Percentiles rank a stretch among this genome's conserved stretches.
phyloP scores from a whole-genome alignment of 306 rosid species.

The Corylus avellana region DNA sequence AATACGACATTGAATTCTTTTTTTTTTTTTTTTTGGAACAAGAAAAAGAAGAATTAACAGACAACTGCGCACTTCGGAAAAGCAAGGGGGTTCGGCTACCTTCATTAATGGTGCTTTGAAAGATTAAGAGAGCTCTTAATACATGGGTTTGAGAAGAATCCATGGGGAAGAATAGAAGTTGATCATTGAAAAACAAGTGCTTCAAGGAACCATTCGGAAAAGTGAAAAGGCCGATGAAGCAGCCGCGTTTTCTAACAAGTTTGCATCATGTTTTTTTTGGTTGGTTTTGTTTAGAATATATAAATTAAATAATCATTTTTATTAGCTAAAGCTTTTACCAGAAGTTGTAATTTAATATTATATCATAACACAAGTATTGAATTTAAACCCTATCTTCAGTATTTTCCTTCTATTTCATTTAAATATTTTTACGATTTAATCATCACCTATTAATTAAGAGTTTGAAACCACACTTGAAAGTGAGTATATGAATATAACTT shows the following conservation, averaged over 20 bases:
- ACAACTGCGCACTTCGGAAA: not conserved
- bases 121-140: slow-evolving; percentile 52
- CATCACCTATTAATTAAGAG: no score
- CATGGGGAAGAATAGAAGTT: slow-evolving; percentile 36
- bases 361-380: no score
- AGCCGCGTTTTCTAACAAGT: slow-evolving; percentile 15
- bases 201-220: not conserved
- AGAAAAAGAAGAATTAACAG: not conserved
- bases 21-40: not conserved
- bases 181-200: not conserved
- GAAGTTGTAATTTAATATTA: no score
- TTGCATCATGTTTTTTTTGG: slow-evolving; percentile 14
- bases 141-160: slow-evolving; percentile 42
- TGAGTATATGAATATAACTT: no score
- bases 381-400: no score
- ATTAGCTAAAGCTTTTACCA: no score
- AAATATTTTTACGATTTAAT: no score
- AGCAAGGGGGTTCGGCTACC: slow-evolving; percentile 34
- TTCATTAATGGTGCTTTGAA: slow-evolving; percentile 54
- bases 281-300: not conserved
- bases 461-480: no score
- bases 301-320: no score
- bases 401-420: no score
- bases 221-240: slow-evolving; percentile 13
- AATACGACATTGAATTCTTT: not conserved